phyloP scores from a whole-genome alignment of 257 asterid species.

The Solanum okadae region DNA sequence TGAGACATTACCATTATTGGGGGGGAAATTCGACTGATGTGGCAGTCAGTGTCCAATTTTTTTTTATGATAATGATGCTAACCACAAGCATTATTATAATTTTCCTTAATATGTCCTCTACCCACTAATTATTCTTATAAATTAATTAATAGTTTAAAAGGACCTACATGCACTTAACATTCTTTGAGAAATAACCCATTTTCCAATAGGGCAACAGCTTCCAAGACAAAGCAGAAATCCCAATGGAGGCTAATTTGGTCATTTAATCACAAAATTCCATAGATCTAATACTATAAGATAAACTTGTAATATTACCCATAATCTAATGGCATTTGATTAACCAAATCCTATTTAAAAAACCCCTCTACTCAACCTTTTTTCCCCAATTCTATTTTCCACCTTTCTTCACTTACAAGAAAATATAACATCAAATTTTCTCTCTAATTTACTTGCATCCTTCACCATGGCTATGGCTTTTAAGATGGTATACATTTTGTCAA shows the following conservation, averaged over 20 bases:
- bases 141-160: not conserved
- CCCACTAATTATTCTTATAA: not conserved
- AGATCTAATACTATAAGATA: conserved; percentile 3
- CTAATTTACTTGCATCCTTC: not conserved
- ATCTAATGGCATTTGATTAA: conserved; percentile 29
- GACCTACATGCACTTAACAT: not conserved
- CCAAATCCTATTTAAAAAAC: conserved; percentile 38
- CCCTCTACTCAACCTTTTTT: not conserved
- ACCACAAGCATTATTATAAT: not conserved
- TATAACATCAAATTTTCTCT: not conserved
- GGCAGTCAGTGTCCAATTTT: not conserved
- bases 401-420: conserved; percentile 2
- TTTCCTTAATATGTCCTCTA: not conserved
- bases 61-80: not conserved
- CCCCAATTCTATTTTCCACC: not conserved
- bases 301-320: conserved; percentile 23
- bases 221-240: not conserved
- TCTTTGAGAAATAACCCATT: not conserved
- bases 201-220: conserved; percentile 4
- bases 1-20: not conserved
- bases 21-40: not conserved
- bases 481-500: conserved; percentile 38
- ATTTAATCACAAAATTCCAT: not conserved
- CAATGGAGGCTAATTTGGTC: conserved; percentile 8
- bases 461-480: conserved; percentile 91